phyloP scores from a whole-genome alignment of 805 yeast genomes.

The Pichia rugopelliculosa region DNA sequence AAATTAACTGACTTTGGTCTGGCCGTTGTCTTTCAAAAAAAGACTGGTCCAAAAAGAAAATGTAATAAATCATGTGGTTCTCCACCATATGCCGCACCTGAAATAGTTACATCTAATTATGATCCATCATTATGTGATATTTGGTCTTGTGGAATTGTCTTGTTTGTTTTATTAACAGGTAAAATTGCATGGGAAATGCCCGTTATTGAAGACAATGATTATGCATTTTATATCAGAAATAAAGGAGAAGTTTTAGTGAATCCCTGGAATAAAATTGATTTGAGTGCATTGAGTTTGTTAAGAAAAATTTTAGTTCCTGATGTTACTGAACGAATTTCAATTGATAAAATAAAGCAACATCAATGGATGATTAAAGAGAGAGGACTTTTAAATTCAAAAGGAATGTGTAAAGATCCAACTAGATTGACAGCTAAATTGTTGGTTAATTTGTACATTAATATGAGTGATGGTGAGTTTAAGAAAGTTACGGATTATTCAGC shows the following conservation, averaged over 20 bases:
- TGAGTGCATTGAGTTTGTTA: constrained; percentile 42
- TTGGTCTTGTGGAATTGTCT: constrained; percentile 64
- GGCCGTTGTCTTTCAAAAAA: constrained; percentile 51
- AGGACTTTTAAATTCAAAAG: constrained; percentile 36
- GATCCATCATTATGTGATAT: constrained; percentile 53
- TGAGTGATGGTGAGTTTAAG: constrained; percentile 41
- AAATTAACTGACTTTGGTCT: constrained; percentile 75
- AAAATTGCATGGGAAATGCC: constrained; percentile 72
- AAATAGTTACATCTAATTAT: constrained; percentile 43
- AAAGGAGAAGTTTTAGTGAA: constrained; percentile 39
- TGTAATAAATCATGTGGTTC: constrained; percentile 58
- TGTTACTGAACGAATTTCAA: constrained; percentile 36
- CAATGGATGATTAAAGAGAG: constrained; percentile 48
- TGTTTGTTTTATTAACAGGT: constrained; percentile 57
- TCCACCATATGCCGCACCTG: constrained; percentile 78
- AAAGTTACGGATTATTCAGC: constrained; percentile 23
- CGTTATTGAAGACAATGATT: constrained; percentile 37
- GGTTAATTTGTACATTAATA: constrained; percentile 43
- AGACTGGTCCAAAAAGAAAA: constrained; percentile 38
- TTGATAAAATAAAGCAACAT: constrained; percentile 39
- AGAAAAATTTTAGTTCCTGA: constrained; percentile 45
- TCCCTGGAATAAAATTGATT: constrained; percentile 51
- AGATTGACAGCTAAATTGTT: constrained; percentile 44
- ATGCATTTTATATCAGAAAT: constrained; percentile 25
- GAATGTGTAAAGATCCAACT: constrained; percentile 47